Evolutionary conservation across 495 filamentous ascomycete genomes (phyloP).

Genomic region (Penicillium taxi): DNA sequence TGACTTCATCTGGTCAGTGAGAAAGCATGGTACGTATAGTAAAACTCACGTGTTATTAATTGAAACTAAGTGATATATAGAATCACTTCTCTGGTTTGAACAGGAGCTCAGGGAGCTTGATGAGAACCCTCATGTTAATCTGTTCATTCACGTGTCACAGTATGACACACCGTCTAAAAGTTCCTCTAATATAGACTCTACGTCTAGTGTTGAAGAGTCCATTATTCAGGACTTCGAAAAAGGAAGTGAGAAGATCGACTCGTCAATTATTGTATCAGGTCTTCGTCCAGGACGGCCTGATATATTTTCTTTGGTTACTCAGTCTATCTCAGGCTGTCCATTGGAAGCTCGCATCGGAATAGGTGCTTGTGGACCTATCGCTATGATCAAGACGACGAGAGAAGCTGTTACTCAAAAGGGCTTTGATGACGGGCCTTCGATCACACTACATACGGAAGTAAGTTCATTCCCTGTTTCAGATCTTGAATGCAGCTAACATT

Average conservation of each 20-base stretch:
- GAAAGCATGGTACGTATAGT: conserved; percentile 2
- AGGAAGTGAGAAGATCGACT: neutral
- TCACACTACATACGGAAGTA: conserved; percentile 12
- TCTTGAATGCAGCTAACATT: neutral
- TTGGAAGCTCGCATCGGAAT: conserved; percentile 5
- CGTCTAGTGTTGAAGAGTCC: no score
- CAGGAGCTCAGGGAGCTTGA: conserved; percentile 11
- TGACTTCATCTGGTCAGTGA: conserved; percentile 16
- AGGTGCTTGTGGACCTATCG: conserved; percentile 10
- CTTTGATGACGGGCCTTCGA: conserved; percentile 9
- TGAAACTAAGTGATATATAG: neutral
- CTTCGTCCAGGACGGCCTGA: conserved; percentile 7
- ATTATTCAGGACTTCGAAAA: conserved; percentile 6
- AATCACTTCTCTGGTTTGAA: conserved; percentile 12
- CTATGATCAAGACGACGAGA: conserved; percentile 5
- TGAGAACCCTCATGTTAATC: conserved; percentile 2
- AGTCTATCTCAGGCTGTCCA: conserved; percentile 1
- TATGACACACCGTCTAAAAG: neutral
- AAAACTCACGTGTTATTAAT: no score
- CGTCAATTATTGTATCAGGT: neutral
- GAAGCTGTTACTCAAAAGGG: neutral
- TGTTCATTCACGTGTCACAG: conserved; percentile 7
- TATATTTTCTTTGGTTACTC: conserved; percentile 1
- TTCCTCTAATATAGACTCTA: conserved; percentile 1
- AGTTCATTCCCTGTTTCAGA: neutral